Evolutionary conservation across 2,329 filamentous ascomycete genomes (phyloP).

Genomic region (Colletotrichum sp.): DNA sequence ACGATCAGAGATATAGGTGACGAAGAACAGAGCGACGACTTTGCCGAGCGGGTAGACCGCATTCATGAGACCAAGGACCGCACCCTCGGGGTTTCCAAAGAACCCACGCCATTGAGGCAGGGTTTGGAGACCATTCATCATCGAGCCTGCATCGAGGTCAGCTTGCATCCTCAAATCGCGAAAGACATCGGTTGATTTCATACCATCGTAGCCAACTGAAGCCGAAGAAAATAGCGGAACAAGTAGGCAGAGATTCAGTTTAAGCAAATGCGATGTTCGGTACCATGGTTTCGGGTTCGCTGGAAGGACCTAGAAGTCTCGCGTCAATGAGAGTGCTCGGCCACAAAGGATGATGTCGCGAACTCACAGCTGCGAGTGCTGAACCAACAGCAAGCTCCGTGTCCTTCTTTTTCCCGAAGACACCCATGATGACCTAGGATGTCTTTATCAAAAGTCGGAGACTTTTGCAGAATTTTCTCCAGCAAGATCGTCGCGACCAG

Average conservation of each 20-base stretch:
- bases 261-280: conserved; percentile 41
- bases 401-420: neutral
- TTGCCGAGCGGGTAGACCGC: conserved; percentile 12
- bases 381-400: neutral
- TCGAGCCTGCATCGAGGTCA: conserved; percentile 26
- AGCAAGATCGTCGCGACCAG: neutral
- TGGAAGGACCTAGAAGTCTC: conserved; percentile 37
- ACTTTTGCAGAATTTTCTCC: neutral
- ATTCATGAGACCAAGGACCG: conserved; percentile 9
- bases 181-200: neutral
- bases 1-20: conserved; percentile 31
- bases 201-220: conserved; percentile 44
- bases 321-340: neutral
- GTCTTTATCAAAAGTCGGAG: fast-evolving
- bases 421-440: neutral
- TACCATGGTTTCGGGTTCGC: conserved; percentile 47
- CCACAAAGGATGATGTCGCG: no score
- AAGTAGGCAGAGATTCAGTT: conserved; percentile 46
- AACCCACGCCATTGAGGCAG: conserved; percentile 39
- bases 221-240: conserved; percentile 46
- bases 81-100: conserved; percentile 25
- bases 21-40: conserved; percentile 8
- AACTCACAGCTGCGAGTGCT: neutral
- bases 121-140: conserved; percentile 46
- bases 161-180: neutral